A percentile compares a stretch with the other conserved stretches of the same genome.
Conservation (phyloP, 345 rosid species). For the Garcia nutans region DNA sequence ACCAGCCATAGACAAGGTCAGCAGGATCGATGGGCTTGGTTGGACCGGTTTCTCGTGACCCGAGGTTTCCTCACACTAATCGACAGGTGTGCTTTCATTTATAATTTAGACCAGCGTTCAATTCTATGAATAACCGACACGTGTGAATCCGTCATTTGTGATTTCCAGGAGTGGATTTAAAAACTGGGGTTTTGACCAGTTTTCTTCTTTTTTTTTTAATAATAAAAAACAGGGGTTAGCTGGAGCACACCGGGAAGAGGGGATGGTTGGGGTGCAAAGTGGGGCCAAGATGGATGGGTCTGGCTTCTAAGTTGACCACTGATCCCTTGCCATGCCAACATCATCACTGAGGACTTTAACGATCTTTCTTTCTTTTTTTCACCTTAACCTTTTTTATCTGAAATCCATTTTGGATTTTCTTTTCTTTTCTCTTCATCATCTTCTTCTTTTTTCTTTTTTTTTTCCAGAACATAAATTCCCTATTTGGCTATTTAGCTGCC, state of each 20-base stretch:
- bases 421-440: background rate
- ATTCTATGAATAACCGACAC: background rate
- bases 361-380: background rate
- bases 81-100: slow-evolving; percentile 34
- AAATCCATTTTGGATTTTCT: background rate
- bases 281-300: slow-evolving; percentile 25
- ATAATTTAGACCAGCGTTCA: background rate
- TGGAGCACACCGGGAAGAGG: slow-evolving; percentile 1
- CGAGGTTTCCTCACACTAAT: slow-evolving; percentile 30
- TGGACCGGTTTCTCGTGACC: slow-evolving; percentile 19
- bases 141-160: background rate
- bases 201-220: background rate
- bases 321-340: slow-evolving; percentile 29
- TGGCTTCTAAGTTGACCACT: slow-evolving; percentile 22
- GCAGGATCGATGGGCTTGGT: slow-evolving; percentile 25
- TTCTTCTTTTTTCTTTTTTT: background rate
- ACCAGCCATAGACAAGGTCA: slow-evolving; percentile 14
- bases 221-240: background rate
- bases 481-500: background rate
- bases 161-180: background rate
- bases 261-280: slow-evolving; percentile 13
- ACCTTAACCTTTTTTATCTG: background rate
- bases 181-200: slow-evolving; percentile 8
- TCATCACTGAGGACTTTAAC: background rate
- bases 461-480: background rate